Evolutionary conservation across 2,329 filamentous ascomycete genomes (phyloP), one percentile per base, ranked within the genome.

Genomic region (Penicillium sp.): DNA sequence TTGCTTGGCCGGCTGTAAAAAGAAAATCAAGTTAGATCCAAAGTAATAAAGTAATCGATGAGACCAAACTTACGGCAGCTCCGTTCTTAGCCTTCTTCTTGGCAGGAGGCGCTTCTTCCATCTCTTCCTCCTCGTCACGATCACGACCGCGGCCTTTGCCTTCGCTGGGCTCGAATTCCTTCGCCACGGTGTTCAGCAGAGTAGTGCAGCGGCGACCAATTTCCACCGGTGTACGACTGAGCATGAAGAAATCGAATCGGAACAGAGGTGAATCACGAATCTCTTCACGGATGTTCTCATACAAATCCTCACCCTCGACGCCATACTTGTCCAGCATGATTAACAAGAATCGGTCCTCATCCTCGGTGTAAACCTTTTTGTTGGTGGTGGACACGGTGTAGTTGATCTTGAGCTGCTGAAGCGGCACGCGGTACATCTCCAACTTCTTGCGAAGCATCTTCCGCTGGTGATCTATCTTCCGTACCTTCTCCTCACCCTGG

Each of bases 351-450:
- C 93, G 82, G 66, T 98, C 93, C 69, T 98, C 93, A 66, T 98
- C 93, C 67, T 98, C 94, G 0, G 90, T 97, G 68, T 98, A 98
- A 1, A 98, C 90, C 75, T 98, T 98, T 76, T 98, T 98, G 80
- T 98, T 98, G 9, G 94, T 98, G 2, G 93, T 98, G 6, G 89
- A 95, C 26, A 98, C 93, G 0, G 90, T 95, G 71, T 98, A 98
- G 73, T 95, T 97, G 75, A 98, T 89, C 76, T 95, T 95, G 63
- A 98, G 82, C 70, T 98, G 93, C 69, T 98, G 93, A 15, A 98
- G 78, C 22, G 93, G 94, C 43, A 97, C 91, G n/a, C 93, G 86
- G 67, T 95, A 97, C 76, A 93, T 88, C 61, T 84, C 80, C 79
- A 98, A 87, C 80, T 98, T 98, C 79, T 90, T 94, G 56, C 85